Percentiles rank a stretch among this genome's conserved stretches.
Conservation (phyloP, 176 grass and related monocot genomes). For the Saccharum spontaneum region DNA sequence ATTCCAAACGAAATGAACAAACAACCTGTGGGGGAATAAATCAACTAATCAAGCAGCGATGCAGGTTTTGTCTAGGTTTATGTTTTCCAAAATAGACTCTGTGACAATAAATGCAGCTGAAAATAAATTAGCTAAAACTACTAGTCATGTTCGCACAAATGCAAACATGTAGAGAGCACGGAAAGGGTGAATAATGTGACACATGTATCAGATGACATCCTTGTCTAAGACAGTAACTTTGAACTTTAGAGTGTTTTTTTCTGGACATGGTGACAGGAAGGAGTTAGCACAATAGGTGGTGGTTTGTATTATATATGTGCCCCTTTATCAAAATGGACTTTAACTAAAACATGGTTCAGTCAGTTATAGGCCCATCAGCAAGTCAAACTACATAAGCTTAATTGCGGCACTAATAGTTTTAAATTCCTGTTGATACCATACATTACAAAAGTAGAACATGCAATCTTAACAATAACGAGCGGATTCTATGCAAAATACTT, state of each 20-base stretch:
- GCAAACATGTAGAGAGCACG: background rate
- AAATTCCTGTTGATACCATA: background rate
- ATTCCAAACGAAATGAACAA: slow-evolving; percentile 47
- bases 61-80: slow-evolving; percentile 22
- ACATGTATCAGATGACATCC: background rate
- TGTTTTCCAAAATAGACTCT: slow-evolving; percentile 22
- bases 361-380: background rate
- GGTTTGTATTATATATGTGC: background rate
- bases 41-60: slow-evolving; percentile 53
- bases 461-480: background rate
- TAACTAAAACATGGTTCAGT: background rate
- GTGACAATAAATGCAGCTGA: background rate
- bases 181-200: background rate
- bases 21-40: slow-evolving; percentile 52
- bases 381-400: background rate
- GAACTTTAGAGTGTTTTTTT: background rate
- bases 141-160: background rate
- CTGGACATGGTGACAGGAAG: background rate
- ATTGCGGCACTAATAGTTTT: background rate
- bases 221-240: background rate
- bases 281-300: background rate
- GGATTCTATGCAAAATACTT: background rate
- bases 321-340: background rate
- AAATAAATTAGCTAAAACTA: slow-evolving; percentile 10
- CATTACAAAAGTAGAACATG: background rate